Evolutionary conservation across 352 stramenopile genomes (phyloP).

Genomic region (Phytophthora colocasiae): DNA sequence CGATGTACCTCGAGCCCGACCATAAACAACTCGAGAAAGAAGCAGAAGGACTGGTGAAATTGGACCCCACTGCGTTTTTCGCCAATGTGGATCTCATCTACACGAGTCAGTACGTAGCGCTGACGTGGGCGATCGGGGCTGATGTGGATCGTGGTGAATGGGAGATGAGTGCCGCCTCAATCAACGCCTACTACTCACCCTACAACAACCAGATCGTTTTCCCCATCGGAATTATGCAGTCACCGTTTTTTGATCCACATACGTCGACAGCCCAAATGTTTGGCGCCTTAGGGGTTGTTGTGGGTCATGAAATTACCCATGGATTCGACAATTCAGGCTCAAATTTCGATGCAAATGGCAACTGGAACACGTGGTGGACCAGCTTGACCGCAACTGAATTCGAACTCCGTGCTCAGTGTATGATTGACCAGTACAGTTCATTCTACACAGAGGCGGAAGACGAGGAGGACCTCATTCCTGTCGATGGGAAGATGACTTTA

Average conservation of each 20-base stretch:
- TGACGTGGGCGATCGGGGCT: constrained; percentile 41
- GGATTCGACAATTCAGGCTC: constrained; percentile 93
- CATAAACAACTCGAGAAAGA: constrained; percentile 45
- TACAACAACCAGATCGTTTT: constrained; percentile 93
- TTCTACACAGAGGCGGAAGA: constrained; percentile 47
- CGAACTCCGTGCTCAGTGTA: constrained; percentile 56
- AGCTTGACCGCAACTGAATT: constrained; percentile 76
- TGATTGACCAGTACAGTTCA: constrained; percentile 59
- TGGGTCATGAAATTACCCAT: constrained; percentile 95
- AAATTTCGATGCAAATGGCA: constrained; percentile 88
- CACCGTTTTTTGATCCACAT: constrained; percentile 90
- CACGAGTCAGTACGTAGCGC: constrained; percentile 28
- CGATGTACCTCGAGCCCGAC: constrained; percentile 36
- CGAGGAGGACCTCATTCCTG: constrained; percentile 43
- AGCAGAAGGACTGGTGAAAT: constrained; percentile 42
- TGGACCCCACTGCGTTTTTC: constrained; percentile 50
- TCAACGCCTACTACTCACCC: constrained; percentile 88
- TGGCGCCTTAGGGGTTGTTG: constrained; percentile 90
- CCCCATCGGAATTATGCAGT: constrained; percentile 93
- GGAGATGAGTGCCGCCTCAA: constrained; percentile 90
- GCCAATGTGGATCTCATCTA: constrained; percentile 55
- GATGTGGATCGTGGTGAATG: constrained; percentile 72
- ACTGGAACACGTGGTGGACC: constrained; percentile 93
- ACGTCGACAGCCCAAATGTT: constrained; percentile 90
- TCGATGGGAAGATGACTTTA: constrained; percentile 71